Percentiles rank a stretch among this genome's conserved stretches.
These are phyloP conservation scores for Prunus davidiana DNA, from an alignment of 306 rosid species.

Conservation along the genomic window DNA sequence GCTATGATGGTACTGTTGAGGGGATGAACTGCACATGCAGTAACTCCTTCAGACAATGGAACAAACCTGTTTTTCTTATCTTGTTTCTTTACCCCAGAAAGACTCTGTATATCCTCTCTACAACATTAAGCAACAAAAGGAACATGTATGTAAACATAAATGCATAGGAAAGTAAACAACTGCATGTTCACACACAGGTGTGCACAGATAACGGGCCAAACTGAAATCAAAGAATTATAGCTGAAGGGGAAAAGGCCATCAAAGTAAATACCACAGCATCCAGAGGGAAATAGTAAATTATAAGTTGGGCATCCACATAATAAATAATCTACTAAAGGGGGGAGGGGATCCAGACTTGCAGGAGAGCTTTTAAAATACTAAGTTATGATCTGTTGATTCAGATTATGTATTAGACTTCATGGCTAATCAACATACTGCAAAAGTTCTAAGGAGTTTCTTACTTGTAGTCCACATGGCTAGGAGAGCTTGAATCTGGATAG, in stretches of 20 bases:
- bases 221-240: not conserved
- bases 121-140: slow-evolving; percentile 12
- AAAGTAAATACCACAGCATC: not conserved
- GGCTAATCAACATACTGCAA: not conserved
- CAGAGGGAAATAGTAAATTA: not conserved
- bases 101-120: slow-evolving; percentile 41
- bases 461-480: slow-evolving; percentile 75
- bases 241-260: not conserved
- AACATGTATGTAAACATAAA: not conserved
- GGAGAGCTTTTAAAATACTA: too few relatives aligned
- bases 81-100: slow-evolving; percentile 22
- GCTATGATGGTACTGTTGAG: slow-evolving; percentile 61
- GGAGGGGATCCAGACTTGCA: too few relatives aligned
- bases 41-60: slow-evolving; percentile 64
- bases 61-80: slow-evolving; percentile 57
- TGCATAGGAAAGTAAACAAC: not conserved
- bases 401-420: not conserved
- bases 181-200: not conserved
- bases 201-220: not conserved
- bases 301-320: too few relatives aligned
- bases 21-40: slow-evolving; percentile 82
- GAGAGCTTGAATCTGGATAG: slow-evolving; percentile 62
- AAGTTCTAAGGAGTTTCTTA: slow-evolving; percentile 36
- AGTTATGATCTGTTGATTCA: too few relatives aligned
- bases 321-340: too few relatives aligned